Evolutionary conservation across 2,329 filamentous ascomycete genomes (phyloP), one percentile per base, ranked within the genome.

Genomic region (Sporothrix schenckii): DNA sequence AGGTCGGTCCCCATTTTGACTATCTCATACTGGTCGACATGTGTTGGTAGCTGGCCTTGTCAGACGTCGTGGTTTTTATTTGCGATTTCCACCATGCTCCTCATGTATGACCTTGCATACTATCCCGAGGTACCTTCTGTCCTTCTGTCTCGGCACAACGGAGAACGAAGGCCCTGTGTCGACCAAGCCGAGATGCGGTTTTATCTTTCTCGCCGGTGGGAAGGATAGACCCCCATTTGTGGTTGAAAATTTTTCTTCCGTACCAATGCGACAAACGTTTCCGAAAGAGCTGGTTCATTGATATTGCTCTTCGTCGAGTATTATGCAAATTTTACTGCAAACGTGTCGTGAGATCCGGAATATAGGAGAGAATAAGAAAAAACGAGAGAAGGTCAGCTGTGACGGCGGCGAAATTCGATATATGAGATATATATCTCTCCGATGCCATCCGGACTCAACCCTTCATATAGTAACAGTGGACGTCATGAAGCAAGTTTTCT

Each of bases 1-100:
- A 49, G 39, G 44, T 66, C 11, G 44, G 54, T 39, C 24, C 21
- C 3, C 39, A 61, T 27, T 14, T n/a, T n/a, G 39, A 61, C 9
- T 21, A 60, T 34, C 34, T 21, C 34, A 16, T 41, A 16, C 30
- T 39, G 34, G 34, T 44, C n/a, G 58, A 16, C 19, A 14, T 44
- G n/a, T 39, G 16, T n/a, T 61, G n/a, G 58, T 61, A 41, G 34
- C 10, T 44, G n/a, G 14, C n/a, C 54, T 16, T 58, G 54, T 58
- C 58, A 27, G 39, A 11, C 44, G n/a, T 14, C 13, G 58, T 24
- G 9, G 30, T 21, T 60, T 39, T 44, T 11, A n/a, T 3, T 44
- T 21, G 58, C n/a, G n/a, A 16, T 61, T 61, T 44, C n/a, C 39
- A 61, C 58, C 4, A 16, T 44, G 58, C 3, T 44, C n/a, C 58